These are phyloP conservation scores for Nematocida minor DNA, from an alignment of 371 early-diverging fungal species.

Conservation along the genomic window DNA sequence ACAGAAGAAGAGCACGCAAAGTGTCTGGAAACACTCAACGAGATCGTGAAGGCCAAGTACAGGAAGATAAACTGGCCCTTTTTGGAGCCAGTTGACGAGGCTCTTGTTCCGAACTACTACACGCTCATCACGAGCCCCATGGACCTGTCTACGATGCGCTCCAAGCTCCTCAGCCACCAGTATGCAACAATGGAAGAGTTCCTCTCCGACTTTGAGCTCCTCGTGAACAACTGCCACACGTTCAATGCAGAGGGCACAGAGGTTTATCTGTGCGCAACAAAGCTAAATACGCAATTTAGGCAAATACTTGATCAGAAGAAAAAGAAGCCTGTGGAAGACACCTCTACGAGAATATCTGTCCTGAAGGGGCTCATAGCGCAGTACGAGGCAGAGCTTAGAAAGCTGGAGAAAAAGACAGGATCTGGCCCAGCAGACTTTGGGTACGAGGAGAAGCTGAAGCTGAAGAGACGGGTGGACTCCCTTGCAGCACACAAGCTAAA, in stretches of 20 bases:
- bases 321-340: constrained; percentile 25
- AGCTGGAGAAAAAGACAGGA: constrained; percentile 49
- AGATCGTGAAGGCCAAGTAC: constrained; percentile 58
- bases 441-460: constrained; percentile 39
- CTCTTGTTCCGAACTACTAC: constrained; percentile 71
- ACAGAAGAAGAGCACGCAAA: constrained; percentile 56
- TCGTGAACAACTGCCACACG: constrained; percentile 78
- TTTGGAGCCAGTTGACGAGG: constrained; percentile 73
- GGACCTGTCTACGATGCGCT: constrained; percentile 57
- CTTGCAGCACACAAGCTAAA: constrained; percentile 7
- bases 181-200: constrained; percentile 58
- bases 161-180: constrained; percentile 47
- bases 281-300: constrained; percentile 53
- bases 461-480: constrained; percentile 30
- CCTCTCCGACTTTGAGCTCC: constrained; percentile 57
- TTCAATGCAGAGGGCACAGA: constrained; percentile 82
- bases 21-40: constrained; percentile 54
- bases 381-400: constrained; percentile 54
- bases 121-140: constrained; percentile 66
- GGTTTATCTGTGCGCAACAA: constrained; percentile 68
- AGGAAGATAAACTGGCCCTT: constrained; percentile 69
- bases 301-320: constrained; percentile 39
- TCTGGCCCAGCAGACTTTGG: not conserved
- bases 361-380: constrained; percentile 58
- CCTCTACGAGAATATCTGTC: constrained; percentile 46